These are phyloP conservation scores for Aspergillus piperis DNA, from an alignment of 2,329 filamentous ascomycete species.

Conservation along the genomic window DNA sequence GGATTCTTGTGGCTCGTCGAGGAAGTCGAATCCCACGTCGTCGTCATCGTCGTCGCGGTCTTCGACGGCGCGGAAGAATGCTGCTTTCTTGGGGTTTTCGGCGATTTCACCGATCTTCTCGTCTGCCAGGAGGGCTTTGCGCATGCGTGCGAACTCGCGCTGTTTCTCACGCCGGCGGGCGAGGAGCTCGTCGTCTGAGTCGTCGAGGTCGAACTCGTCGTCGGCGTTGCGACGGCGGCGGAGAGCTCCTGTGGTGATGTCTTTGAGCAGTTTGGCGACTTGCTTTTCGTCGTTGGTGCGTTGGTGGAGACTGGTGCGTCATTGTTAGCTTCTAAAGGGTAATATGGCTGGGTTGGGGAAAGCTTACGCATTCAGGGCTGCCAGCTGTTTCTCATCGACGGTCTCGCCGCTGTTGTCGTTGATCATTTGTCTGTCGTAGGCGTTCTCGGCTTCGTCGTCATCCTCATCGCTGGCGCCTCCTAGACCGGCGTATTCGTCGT, in stretches of 20 bases:
- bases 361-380: conserved; percentile 85
- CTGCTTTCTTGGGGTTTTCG: conserved; percentile 82
- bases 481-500: conserved; percentile 95
- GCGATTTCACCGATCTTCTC: conserved; percentile 90
- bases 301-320: conserved; percentile 66
- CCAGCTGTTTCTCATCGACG: conserved; percentile 77
- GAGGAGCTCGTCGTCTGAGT: conserved; percentile 79
- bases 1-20: conserved; percentile 50
- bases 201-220: conserved; percentile 79
- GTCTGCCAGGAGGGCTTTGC: conserved; percentile 81
- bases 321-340: conserved; percentile 23
- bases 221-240: conserved; percentile 74
- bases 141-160: conserved; percentile 86
- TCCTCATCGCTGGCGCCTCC: conserved; percentile 89
- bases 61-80: conserved; percentile 87
- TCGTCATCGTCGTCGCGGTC: conserved; percentile 71
- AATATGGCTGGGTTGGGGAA: not conserved
- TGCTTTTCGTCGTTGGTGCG: conserved; percentile 80
- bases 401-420: conserved; percentile 77
- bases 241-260: conserved; percentile 85
- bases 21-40: conserved; percentile 71
- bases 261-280: conserved; percentile 87
- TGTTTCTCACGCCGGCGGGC: conserved; percentile 80
- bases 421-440: conserved; percentile 83
- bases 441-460: conserved; percentile 68